phyloP scores from a whole-genome alignment of 345 rosid genomes.

The Syzygium aqueum region DNA sequence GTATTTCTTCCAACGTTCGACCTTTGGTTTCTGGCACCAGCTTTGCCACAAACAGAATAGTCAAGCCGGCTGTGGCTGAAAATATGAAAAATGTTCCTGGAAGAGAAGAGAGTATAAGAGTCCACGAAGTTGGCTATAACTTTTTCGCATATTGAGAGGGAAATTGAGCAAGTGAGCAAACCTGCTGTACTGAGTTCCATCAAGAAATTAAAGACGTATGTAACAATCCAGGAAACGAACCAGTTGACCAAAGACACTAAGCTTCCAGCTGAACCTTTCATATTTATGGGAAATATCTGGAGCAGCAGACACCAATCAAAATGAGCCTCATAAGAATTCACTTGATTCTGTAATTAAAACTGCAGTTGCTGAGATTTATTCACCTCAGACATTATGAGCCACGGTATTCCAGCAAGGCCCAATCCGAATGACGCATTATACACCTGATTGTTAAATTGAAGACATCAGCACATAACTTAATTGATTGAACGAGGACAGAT shows the following conservation, averaged over 20 bases:
- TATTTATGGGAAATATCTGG: conserved; percentile 76
- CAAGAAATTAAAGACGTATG: conserved; percentile 58
- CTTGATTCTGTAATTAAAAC: not conserved
- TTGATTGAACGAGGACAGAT: not conserved
- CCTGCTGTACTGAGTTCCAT: conserved; percentile 44
- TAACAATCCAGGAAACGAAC: conserved; percentile 66
- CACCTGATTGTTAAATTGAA: not conserved
- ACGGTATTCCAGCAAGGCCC: conserved; percentile 77
- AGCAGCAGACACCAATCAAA: not conserved
- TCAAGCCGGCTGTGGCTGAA: conserved; percentile 40
- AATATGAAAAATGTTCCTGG: conserved; percentile 69
- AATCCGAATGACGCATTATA: conserved; percentile 38
- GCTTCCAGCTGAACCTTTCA: conserved; percentile 84
- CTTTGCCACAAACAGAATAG: conserved; percentile 53
- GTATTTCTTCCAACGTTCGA: conserved; percentile 68
- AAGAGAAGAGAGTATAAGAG: not conserved
- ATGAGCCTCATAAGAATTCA: not conserved
- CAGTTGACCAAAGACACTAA: conserved; percentile 71
- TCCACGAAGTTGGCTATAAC: not conserved
- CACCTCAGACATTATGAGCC: conserved; percentile 86
- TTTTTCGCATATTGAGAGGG: not conserved
- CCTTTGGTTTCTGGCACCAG: conserved; percentile 85
- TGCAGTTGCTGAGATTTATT: not conserved
- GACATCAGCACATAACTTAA: not conserved
- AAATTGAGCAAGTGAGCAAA: not conserved